Base-by-base conservation (phyloP, 176 grass and related monocot genomes). In the Musa itinerans region DNA sequence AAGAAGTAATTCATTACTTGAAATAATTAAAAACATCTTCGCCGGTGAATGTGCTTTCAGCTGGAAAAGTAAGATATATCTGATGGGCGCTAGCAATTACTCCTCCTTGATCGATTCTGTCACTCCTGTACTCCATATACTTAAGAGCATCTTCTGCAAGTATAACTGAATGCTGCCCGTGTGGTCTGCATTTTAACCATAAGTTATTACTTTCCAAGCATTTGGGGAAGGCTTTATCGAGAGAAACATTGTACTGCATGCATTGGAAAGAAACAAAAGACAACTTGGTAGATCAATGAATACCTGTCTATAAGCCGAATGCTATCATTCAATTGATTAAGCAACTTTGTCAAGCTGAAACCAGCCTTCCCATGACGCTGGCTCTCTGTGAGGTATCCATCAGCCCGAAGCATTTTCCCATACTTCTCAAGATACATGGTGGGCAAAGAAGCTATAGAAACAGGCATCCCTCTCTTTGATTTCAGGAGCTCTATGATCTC, bases 61-160 rank as follows among this genome's bases (percentile, higher is more conserved):
- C 73, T 19, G 51, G 62, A 63, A 91, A 85, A 13, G 82, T 91
- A 57, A 91, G 77, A 84, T 85, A 91, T 80, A 91, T 87, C 62
- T 87, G 68, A 73, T 85, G 50, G 25, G 79, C 77, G 63, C 50
- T 80, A 11, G 67, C 77, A 51, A 56, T 12, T 55, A 57, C 67
- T 54, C 3, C 58, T 16, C 50, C 57, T 29, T 20, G 65, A 71
- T 78, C 68, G 55, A 7, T 65, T 69, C 79, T 87, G 10, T 85
- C 80, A 78, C 67, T 67, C 61, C 51, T 81, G 55, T 68, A 81
- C 77, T 82, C 79, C 20, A 85, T 29, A 43, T 80, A 91, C 54
- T 78, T 85, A 52, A 63, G 53, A 53, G 77, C 76, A 86, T 91
- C 74, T 81, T 91, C 92, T 58, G 74, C 54, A 13, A 83, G 86